Percentiles rank a stretch among this genome's conserved stretches.
Evolutionary conservation across 1,139 yeast genomes (phyloP).

Genomic region (Kurtzmaniella quercitrusa): DNA sequence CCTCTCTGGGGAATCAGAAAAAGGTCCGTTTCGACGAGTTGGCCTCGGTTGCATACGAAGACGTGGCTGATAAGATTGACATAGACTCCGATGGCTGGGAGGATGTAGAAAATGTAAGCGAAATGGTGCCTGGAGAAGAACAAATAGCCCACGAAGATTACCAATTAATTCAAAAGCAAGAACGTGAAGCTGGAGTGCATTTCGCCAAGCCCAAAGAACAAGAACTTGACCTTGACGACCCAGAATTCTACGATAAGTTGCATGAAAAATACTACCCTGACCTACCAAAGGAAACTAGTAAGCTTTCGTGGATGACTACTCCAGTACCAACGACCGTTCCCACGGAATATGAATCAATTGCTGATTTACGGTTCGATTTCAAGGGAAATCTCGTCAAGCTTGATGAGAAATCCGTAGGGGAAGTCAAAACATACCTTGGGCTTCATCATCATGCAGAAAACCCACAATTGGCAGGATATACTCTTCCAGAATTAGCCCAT

Average conservation of each 20-base stretch:
- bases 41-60: conserved; percentile 39
- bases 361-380: conserved; percentile 83
- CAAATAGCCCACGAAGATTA: conserved; percentile 38
- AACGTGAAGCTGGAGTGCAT: conserved; percentile 43
- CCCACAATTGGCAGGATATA: conserved; percentile 91
- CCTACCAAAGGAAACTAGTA: conserved; percentile 75
- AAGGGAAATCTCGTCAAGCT: conserved; percentile 65
- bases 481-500: conserved; percentile 76
- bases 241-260: conserved; percentile 70
- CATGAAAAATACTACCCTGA: conserved; percentile 88
- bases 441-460: conserved; percentile 89
- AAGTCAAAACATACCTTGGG: conserved; percentile 60
- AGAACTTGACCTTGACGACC: conserved; percentile 62
- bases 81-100: conserved; percentile 42
- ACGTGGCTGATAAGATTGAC: conserved; percentile 21
- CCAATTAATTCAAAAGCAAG: conserved; percentile 35
- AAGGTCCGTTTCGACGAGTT: conserved; percentile 40
- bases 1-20: conserved; percentile 14
- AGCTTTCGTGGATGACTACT: conserved; percentile 85
- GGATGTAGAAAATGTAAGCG: conserved; percentile 34
- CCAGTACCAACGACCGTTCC: conserved; percentile 48
- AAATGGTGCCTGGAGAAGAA: conserved; percentile 20
- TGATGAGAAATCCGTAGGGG: conserved; percentile 28
- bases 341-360: conserved; percentile 54
- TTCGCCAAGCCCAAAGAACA: conserved; percentile 53